A percentile compares a stretch with the other conserved stretches of the same genome.
These are phyloP conservation scores for Spathaspora gorwiae DNA, from an alignment of 805 yeast species.

Conservation along the genomic window DNA sequence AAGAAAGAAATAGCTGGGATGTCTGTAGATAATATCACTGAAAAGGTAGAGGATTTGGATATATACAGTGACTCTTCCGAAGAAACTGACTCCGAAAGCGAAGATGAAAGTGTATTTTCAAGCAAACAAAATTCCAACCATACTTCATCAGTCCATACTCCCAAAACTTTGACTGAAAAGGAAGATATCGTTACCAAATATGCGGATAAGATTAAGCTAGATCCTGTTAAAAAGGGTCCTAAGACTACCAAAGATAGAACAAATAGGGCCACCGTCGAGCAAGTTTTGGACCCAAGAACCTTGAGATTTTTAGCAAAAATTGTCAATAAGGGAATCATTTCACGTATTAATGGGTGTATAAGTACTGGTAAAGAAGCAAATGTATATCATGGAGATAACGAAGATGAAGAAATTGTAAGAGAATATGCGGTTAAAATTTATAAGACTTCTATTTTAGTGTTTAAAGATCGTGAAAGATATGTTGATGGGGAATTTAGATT, in stretches of 20 bases:
- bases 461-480: slow-evolving; percentile 92
- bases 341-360: slow-evolving; percentile 87
- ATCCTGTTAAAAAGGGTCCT: slow-evolving; percentile 53
- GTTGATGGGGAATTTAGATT: slow-evolving; percentile 95
- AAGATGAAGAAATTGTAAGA: slow-evolving; percentile 39
- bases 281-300: slow-evolving; percentile 93
- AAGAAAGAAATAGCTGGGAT: neutral
- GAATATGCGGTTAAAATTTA: slow-evolving; percentile 90
- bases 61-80: slow-evolving; percentile 6
- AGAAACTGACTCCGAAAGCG: slow-evolving; percentile 14
- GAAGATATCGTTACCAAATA: slow-evolving; percentile 55
- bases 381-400: slow-evolving; percentile 73
- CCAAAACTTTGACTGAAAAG: slow-evolving; percentile 29
- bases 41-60: neutral
- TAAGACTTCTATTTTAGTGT: slow-evolving; percentile 94
- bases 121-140: neutral
- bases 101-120: slow-evolving; percentile 1
- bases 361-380: slow-evolving; percentile 99
- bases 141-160: neutral
- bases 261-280: slow-evolving; percentile 94
- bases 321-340: slow-evolving; percentile 76
- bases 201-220: slow-evolving; percentile 61
- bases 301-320: slow-evolving; percentile 75
- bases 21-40: neutral
- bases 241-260: slow-evolving; percentile 75